Evolutionary conservation across 2,329 filamentous ascomycete species (phyloP), one percentile per base, ranked within the genome.

Genomic region (Reticulascus tulasneorum): DNA sequence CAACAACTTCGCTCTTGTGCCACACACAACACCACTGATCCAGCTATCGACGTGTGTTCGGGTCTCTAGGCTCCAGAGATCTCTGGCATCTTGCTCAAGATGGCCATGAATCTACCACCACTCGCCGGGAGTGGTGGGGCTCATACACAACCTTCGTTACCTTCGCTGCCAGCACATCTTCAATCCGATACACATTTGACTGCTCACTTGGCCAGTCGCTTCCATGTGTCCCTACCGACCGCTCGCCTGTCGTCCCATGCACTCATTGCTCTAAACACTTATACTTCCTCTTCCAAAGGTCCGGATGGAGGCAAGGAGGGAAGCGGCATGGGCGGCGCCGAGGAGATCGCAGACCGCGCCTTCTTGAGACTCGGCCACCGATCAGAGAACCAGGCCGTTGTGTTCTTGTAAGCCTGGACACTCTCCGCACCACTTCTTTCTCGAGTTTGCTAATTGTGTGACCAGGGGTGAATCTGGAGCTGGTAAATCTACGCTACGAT

Each of bases 401-500:
- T 96, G 3, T 97, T 98, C 52, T 66, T 98, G 89, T 96, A 75
- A 70, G 87, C 77, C 17, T 13, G 19, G 7, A 6, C 13, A 13
- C 11, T 11, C 4, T 9, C 16, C 23, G 8, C n/a, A 24, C 8
- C n/a, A 4, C 6, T 13, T 13, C 15, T 12, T n/a, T 18, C 9
- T 12, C 20, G 21, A 10, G 9, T 25, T 7, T 20, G 13, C 23
- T 38, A 21, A 35, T 27, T 33, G 19, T 17, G 9, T 30, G 29
- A 45, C 32, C 48, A 96, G 90, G 48, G 93, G 93, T 62, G 93
- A 98, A 74, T 94, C 89, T 38, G 93, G 93, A 29, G 83, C 93
- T 21, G 93, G 93, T 51, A 98, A 98, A 69, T 96, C 93, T 1
- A 98, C 93, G 0, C 73, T 97, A 53, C 84, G 93, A 44, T 86